These are phyloP conservation scores for Fusarium incarnatum DNA, from an alignment of 2,329 filamentous ascomycete genomes.

Conservation along the genomic window DNA sequence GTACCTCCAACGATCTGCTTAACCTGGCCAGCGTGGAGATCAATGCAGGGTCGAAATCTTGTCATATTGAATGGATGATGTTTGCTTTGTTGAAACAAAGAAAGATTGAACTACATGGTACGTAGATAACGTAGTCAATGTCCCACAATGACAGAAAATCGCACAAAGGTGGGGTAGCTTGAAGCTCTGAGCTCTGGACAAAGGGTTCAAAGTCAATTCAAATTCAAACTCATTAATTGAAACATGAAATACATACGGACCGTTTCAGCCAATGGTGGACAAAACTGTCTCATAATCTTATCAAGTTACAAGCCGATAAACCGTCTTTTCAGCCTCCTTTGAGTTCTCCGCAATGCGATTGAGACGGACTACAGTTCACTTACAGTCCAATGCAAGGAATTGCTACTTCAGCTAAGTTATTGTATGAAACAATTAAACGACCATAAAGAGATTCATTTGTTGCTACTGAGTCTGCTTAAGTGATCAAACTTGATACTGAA, in stretches of 20 bases:
- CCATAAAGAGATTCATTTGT: neutral
- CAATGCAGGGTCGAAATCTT: conserved; percentile 94
- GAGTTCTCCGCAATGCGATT: neutral
- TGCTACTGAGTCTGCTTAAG: neutral
- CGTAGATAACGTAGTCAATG: neutral
- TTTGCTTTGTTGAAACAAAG: conserved; percentile 1
- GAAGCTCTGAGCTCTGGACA: neutral
- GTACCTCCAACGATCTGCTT: conserved; percentile 99
- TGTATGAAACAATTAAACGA: neutral
- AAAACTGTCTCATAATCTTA: neutral
- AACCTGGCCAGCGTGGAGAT: conserved; percentile 95
- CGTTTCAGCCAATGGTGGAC: neutral
- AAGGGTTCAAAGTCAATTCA: neutral
- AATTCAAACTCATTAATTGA: neutral
- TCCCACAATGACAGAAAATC: conserved; percentile 30
- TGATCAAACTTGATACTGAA: neutral
- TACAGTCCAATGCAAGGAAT: neutral
- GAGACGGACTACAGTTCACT: neutral
- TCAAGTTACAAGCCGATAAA: neutral
- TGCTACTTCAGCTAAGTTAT: neutral
- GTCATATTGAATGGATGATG: conserved; percentile 72
- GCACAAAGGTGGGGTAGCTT: conserved; percentile 33
- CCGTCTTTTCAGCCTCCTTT: neutral
- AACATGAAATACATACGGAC: neutral
- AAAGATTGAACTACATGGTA: conserved; percentile 10